phyloP scores from a whole-genome alignment of 257 asterid genomes.

The Capsicum rhomboideum region DNA sequence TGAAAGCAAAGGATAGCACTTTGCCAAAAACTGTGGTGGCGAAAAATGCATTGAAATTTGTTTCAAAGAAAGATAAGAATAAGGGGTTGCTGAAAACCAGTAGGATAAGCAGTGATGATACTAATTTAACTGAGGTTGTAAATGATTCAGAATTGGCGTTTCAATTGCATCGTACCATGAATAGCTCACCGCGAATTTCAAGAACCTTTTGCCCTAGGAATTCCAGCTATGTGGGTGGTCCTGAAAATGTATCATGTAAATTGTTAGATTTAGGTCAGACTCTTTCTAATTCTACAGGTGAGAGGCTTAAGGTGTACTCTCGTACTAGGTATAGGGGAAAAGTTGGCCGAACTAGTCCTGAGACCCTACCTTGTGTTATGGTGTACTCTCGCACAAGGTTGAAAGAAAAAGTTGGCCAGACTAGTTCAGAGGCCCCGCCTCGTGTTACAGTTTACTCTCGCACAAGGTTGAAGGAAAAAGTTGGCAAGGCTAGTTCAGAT shows the following conservation, averaged over 20 bases:
- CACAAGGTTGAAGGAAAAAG: not conserved
- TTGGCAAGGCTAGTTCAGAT: not conserved
- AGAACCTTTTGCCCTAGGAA: slow-evolving; percentile 20
- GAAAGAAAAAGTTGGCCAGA: slow-evolving; percentile 14
- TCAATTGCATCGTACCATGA: slow-evolving; percentile 50
- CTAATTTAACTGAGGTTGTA: slow-evolving; percentile 18
- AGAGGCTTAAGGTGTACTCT: slow-evolving; percentile 15
- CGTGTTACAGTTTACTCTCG: not conserved
- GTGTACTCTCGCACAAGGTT: slow-evolving; percentile 5
- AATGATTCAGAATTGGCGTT: slow-evolving; percentile 51
- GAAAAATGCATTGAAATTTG: slow-evolving; percentile 17
- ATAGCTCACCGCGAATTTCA: slow-evolving; percentile 44
- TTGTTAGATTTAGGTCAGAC: slow-evolving; percentile 18
- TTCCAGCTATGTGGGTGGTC: slow-evolving; percentile 14
- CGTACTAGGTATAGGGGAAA: slow-evolving; percentile 13
- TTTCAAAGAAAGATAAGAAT: slow-evolving; percentile 18
- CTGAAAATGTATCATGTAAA: slow-evolving; percentile 17
- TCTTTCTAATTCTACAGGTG: slow-evolving; percentile 8
- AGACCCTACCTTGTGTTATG: not conserved
- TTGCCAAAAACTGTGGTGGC: slow-evolving; percentile 21
- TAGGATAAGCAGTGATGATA: not conserved
- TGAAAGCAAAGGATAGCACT: slow-evolving; percentile 21
- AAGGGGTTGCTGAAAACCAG: not conserved
- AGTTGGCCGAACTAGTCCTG: slow-evolving; percentile 9
- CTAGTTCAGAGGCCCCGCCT: not conserved